Evolutionary conservation across 176 grass and related monocot species (phyloP).

Genomic region (Carex cristatella): DNA sequence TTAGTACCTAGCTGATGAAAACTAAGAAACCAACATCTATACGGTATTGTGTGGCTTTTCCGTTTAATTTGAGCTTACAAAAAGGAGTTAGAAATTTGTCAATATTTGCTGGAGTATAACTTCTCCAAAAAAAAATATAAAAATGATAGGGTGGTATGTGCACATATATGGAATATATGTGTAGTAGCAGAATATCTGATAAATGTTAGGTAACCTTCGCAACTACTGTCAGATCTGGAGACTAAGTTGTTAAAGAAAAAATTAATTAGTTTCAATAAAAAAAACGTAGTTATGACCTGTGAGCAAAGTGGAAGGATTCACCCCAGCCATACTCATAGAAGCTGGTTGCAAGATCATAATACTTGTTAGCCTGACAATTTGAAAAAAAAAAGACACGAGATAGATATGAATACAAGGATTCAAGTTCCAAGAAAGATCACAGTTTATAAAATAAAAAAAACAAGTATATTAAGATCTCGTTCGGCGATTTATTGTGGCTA

Average conservation of each 20-base stretch:
- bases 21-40: neutral
- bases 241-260: no score
- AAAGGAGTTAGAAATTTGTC: neutral
- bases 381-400: neutral
- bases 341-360: conserved; percentile 97
- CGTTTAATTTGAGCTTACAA: neutral
- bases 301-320: conserved; percentile 99
- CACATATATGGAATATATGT: neutral
- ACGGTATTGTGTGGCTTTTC: neutral
- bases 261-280: neutral
- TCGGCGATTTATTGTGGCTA: neutral
- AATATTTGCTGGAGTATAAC: neutral
- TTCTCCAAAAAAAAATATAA: neutral
- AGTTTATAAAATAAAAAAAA: neutral
- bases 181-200: neutral
- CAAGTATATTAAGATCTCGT: neutral
- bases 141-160: neutral
- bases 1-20: neutral
- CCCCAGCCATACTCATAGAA: conserved; percentile 99
- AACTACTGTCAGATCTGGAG: no score
- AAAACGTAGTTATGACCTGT: conserved; percentile 44
- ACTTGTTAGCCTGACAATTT: conserved; percentile 82
- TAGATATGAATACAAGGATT: neutral
- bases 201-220: neutral
- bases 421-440: neutral